Evolutionary conservation across 768 basidiomycete genomes (phyloP), one percentile per base, ranked within the genome.

Genomic region (Boletus huronensis): DNA sequence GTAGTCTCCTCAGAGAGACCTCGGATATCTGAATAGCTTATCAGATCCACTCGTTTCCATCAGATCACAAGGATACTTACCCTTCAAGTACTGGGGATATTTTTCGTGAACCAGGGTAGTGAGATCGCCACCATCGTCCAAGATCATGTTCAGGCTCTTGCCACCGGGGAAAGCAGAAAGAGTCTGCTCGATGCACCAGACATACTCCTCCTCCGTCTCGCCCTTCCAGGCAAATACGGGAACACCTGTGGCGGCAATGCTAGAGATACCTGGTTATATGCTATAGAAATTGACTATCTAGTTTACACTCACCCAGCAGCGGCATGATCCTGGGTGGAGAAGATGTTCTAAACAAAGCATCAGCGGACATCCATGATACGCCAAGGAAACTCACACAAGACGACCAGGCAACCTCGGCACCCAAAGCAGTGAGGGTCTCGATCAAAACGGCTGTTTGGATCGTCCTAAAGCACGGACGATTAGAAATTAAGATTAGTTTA

Each of bases 181-280:
- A 44, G 92, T 90, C 77, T 99, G 97, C 69, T 98, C 93, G 63
- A 99, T 93, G 72, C 95, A 98, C 97, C 97, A 99, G 61, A 75
- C 69, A 77, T 98, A 98, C 72, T 99, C 97, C 74, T 98, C 97
- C 70, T 98, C 97, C 43, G 95, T 95, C 80, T 99, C 97, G 53
- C 97, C 97, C 79, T 99, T 99, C 97, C 97, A 99, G 39, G 97
- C 97, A 69, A 85, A 99, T 66, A 98, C 97, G 61, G 97, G 97
- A 52, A 98, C 91, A 63, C 96, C 96, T 55, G 97, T 98, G 17
- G 94, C 96, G 60, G 96, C 96, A 60, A 98, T 98, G 61, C 90
- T 93, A 64, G 21, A 52, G 11, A 57, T 5, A 28, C 3, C 34
- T 14, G 7, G 48, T 63, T 36, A 59, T 21, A 40, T 44, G 52